Base-by-base conservation (phyloP, 2,329 filamentous ascomycete species). In the Byssothecium circinans region DNA sequence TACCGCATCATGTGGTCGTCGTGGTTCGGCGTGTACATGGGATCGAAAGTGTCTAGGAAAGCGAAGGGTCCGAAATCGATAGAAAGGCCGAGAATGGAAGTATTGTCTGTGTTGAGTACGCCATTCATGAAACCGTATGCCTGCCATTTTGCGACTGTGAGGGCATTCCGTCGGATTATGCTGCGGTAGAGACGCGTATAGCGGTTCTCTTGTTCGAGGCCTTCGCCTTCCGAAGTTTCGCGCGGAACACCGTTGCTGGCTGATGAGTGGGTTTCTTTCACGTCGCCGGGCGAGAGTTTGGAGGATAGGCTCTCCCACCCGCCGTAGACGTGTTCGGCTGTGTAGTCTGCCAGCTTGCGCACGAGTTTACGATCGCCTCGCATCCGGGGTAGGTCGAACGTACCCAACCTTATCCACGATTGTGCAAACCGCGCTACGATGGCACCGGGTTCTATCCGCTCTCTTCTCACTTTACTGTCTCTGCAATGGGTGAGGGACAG, bases 91-190 rank as follows among this genome's bases (percentile, higher is more conserved):
- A 85, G 85, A 41, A 99, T 81, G 0, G 91, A 96, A 0, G 94
- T 99, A 69, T 99, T 99, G 68, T 99, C 94, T 0, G 94, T 97
- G 72, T 99, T 99, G 48, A 99, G 78, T 3, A 99, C 94, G 37
- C 94, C 94, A 63, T 99, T 99, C 81, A 95, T 97, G 75, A 99
- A 99, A n/a, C 90, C 94, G 64, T 97, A 97, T 0, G 90, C 91
- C 75, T 99, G 95, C 92, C 94, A 97, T 57, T 87, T 82, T 10
- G 94, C 94, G 2, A 97, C 91, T 0, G 88, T 95, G 49, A 81
- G 78, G 1, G 94, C 94, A 65, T 96, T 99, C 25, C 89, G 83
- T 34, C 90, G 84, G 3, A 85, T 85, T 46, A 99, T 85, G 63
- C 95, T 91, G 29, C 94, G 85, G 70, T 95, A 99, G 1, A 99